Conservation (phyloP, 1,139 yeast species). For the Pichia sp. region DNA sequence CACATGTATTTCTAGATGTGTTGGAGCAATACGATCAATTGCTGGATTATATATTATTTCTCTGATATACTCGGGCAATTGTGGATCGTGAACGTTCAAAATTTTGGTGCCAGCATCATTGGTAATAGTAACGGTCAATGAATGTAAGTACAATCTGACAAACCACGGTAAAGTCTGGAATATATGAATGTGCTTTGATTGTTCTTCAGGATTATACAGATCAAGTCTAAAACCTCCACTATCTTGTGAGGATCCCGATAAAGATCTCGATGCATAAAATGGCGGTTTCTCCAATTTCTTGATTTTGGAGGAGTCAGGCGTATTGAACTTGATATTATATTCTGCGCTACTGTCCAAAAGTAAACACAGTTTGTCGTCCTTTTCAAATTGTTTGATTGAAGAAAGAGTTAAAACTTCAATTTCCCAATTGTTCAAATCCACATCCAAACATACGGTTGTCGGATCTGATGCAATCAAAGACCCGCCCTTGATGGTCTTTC, state of each 20-base stretch:
- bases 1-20: constrained; percentile 68
- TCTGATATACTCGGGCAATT: constrained; percentile 33
- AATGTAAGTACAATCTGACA: constrained; percentile 73
- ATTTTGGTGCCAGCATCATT: constrained; percentile 10
- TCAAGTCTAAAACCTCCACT: constrained; percentile 82
- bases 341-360: constrained; percentile 20
- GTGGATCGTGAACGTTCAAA: constrained; percentile 19
- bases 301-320: constrained; percentile 23
- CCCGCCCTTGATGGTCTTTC: constrained; percentile 55
- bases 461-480: constrained; percentile 41
- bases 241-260: constrained; percentile 89
- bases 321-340: constrained; percentile 20
- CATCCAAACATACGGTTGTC: constrained; percentile 36
- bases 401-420: constrained; percentile 24
- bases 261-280: constrained; percentile 67
- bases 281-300: constrained; percentile 46
- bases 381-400: constrained; percentile 7
- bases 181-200: constrained; percentile 46
- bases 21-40: constrained; percentile 69
- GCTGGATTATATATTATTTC: constrained; percentile 68
- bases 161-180: constrained; percentile 93
- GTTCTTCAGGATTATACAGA: constrained; percentile 53
- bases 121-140: constrained; percentile 34
- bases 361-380: constrained; percentile 18
- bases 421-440: constrained; percentile 41